A percentile compares a stretch with the other conserved stretches of the same genome.
phyloP scores from a whole-genome alignment of 495 filamentous ascomycete species.

The Bryoglossum gracile region DNA sequence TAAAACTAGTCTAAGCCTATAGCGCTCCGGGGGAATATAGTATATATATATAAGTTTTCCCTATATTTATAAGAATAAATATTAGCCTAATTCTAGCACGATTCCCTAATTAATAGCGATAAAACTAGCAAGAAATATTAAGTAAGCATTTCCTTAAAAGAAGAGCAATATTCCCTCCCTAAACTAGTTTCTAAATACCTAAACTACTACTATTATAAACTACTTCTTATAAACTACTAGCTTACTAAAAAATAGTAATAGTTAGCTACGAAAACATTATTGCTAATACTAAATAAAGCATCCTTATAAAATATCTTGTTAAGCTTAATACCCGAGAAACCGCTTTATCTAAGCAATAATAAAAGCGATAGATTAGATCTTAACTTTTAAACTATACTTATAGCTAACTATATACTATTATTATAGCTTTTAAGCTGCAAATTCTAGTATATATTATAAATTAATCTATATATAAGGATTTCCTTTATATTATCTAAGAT shows the following conservation, averaged over 20 bases:
- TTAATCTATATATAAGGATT: constrained; percentile 37
- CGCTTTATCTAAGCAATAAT: constrained; percentile 22
- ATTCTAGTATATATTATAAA: constrained; percentile 40
- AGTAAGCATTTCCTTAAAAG: constrained; percentile 37
- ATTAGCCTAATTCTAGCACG: too few relatives aligned
- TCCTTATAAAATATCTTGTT: constrained; percentile 21
- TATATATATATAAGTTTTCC: too few relatives aligned
- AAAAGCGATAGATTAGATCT: constrained; percentile 28
- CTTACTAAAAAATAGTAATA: constrained; percentile 39
- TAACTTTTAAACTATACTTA: constrained; percentile 54
- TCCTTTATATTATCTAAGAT: constrained; percentile 34
- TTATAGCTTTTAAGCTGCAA: constrained; percentile 30
- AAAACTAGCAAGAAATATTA: constrained; percentile 46
- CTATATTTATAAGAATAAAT: too few relatives aligned
- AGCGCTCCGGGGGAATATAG: too few relatives aligned
- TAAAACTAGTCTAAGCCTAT: too few relatives aligned
- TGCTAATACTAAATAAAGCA: constrained; percentile 39
- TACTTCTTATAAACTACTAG: constrained; percentile 19
- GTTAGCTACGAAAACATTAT: constrained; percentile 47
- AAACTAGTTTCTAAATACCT: constrained; percentile 4
- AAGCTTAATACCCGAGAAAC: constrained; percentile 31
- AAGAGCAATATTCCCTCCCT: constrained; percentile 28
- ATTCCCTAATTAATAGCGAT: too few relatives aligned
- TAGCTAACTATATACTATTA: constrained; percentile 41
- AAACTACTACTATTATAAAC: constrained; percentile 6